Base-by-base conservation (phyloP, 306 rosid species). In the Medicago lupulina region DNA sequence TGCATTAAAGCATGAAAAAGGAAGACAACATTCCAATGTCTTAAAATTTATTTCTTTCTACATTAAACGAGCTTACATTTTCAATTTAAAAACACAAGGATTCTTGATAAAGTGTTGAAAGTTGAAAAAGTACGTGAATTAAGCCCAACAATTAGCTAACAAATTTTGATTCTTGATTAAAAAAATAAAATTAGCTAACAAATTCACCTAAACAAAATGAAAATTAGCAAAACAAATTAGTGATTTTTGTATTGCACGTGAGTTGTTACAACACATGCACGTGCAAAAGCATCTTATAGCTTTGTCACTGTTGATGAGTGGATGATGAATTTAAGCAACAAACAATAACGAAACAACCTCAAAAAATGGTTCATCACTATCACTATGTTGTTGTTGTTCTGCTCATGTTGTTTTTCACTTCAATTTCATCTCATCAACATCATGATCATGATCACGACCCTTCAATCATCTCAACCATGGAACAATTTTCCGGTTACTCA, bases 401-500 rank as follows among this genome's bases (percentile, higher is more conserved):
- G 23, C 74, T 79, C 2, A 21, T 86, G 62, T 40, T 85, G 66
- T 61, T 34, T 1, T 61, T 11, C 44, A 14, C 44, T 13, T 12
- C 89, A 76, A 66, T 80, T 75, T 59, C 79, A n/a, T 61, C 88
- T 67, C 82, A 86, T 1, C 76, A 63, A 68, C 69, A 87, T 79
- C 31, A 28, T 3, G 91, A 80, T 39, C 89, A 83, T 2, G 91
- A 80, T 39, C 89, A 83, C 64, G 90, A 91, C 88, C 87, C 96
- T 77, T 73, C 89, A 16, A 84, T 83, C 84, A 79, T 67, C 79
- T 75, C 96, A 86, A 91, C 98, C 75, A 90, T 90, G 93, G 98
- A 91, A 58, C 88, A 85, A 63, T 94, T 94, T 79, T 87, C 97
- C 6, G 98, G 98, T 61, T 92, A 90, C 83, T 68, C 93, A 77